Evolutionary conservation across 2,329 filamentous ascomycete genomes (phyloP), one percentile per base, ranked within the genome.

Genomic region (Fusarium secorum): DNA sequence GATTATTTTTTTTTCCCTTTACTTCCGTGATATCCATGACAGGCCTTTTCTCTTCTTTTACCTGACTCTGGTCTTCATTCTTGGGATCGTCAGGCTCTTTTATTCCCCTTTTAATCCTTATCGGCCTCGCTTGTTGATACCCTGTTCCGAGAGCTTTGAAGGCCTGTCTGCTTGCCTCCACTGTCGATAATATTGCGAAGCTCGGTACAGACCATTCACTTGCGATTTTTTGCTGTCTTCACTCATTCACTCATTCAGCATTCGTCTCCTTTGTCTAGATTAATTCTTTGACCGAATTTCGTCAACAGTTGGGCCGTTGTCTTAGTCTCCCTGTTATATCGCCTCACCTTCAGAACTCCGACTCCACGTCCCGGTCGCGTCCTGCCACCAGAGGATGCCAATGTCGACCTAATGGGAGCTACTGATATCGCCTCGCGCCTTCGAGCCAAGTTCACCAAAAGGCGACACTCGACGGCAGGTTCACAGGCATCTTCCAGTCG

Each of bases 371-470:
- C 48, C 54, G 35, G 57, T 56, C 48, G 65, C 57, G 61, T 58
- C 58, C 63, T 56, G 63, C 60, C 62, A 56, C 66, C 57, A 45
- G 30, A 60, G 62, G 57, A 60, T 62, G 53, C 49, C 51, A 64
- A 74, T 74, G 71, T 70, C 57, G 56, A 68, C 53, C 60, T 68
- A 59, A 85, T 85, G 84, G 83, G 82, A 64, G 72, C 74, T 58
- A 72, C 76, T 39, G 83, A 85, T 69, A 76, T 86, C 61, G 82
- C 79, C 73, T 81, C 84, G 68, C 84, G 83, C 69, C 80, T 86
- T 74, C 82, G 82, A 76, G 83, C 83, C 73, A 84, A 81, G 68
- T 82, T 86, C 66, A 78, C 82, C 59, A 78, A 83, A 45, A 73
- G 78, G 65, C 80, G 83, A 70, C 80, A 83, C 62, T 85, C 84